phyloP scores from a whole-genome alignment of 331 rosid species.

The Malus hybrid region DNA sequence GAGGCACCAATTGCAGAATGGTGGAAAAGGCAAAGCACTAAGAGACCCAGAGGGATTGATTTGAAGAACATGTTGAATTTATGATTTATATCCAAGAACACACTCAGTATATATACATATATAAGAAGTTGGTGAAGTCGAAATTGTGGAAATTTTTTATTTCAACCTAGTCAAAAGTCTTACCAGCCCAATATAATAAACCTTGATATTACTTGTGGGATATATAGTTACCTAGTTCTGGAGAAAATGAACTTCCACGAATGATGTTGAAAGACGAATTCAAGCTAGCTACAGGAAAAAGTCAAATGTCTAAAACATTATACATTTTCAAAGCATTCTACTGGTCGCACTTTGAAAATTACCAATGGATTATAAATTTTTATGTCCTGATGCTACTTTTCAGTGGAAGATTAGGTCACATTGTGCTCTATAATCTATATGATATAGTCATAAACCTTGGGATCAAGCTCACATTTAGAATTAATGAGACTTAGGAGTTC shows the following conservation, averaged over 20 bases:
- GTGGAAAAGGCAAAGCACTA: neutral
- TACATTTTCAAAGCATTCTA: neutral
- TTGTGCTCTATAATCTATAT: neutral
- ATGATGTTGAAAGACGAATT: neutral
- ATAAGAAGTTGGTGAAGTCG: neutral
- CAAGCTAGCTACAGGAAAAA: neutral
- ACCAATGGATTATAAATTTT: too few species aligned
- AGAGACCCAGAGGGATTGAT: neutral
- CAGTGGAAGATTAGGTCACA: neutral
- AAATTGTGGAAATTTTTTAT: neutral
- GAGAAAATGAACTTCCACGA: neutral
- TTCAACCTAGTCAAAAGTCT: neutral
- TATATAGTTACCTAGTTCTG: too few species aligned
- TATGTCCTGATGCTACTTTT: neutral
- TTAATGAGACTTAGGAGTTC: too few species aligned
- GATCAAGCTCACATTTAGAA: too few species aligned
- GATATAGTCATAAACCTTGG: too few species aligned
- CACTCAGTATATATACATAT: neutral
- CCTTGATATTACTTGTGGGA: too few species aligned
- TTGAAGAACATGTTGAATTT: neutral
- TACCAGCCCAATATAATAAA: neutral
- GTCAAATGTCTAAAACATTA: neutral
- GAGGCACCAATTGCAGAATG: neutral
- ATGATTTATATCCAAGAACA: neutral
- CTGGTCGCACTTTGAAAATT: neutral